Base-by-base conservation (phyloP, 345 rosid species). In the Erodium maritimum region DNA sequence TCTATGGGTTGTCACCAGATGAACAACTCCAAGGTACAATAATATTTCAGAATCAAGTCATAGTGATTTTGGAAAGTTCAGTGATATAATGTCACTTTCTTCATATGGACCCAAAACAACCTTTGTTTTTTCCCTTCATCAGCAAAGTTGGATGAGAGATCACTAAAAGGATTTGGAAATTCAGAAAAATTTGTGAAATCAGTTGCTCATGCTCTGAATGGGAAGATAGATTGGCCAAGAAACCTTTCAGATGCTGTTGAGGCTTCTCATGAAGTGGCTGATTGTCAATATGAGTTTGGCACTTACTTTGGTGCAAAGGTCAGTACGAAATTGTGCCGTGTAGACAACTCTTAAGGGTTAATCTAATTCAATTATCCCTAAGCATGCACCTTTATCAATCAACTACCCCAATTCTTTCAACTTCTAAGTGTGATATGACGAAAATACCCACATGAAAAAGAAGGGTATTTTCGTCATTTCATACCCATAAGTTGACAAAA, bases 281-380 rank as follows among this genome's bases (percentile, higher is more conserved):
- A 63, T 16, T 80, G 77, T 58, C 23, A 46, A 11, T 85, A 83
- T 1, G 97, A 85, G 34, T 9, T 58, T 60, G 70, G 69, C 29
- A 78, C 82, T 0, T 11, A 61, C 25, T 90, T 81, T 94, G 94
- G 95, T 21, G 65, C 65, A 58, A 69, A 77, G 61, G 91, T 85
- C n/a, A n/a, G n/a, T n/a, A n/a, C n/a, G n/a, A n/a, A n/a, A n/a
- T n/a, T n/a, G n/a, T n/a, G n/a, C n/a, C n/a, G n/a, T n/a, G n/a
- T n/a, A n/a, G n/a, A n/a, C n/a, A n/a, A n/a, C n/a, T n/a, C n/a
- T n/a, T n/a, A n/a, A n/a, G n/a, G n/a, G n/a, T n/a, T n/a, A n/a
- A n/a, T n/a, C n/a, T n/a, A n/a, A n/a, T n/a, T n/a, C n/a, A n/a
- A n/a, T n/a, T n/a, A n/a, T n/a, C n/a, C n/a, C n/a, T n/a, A n/a